Evolutionary conservation across 2,329 filamentous ascomycete species (phyloP).

Genomic region (Curvularia hawaiiensis): DNA sequence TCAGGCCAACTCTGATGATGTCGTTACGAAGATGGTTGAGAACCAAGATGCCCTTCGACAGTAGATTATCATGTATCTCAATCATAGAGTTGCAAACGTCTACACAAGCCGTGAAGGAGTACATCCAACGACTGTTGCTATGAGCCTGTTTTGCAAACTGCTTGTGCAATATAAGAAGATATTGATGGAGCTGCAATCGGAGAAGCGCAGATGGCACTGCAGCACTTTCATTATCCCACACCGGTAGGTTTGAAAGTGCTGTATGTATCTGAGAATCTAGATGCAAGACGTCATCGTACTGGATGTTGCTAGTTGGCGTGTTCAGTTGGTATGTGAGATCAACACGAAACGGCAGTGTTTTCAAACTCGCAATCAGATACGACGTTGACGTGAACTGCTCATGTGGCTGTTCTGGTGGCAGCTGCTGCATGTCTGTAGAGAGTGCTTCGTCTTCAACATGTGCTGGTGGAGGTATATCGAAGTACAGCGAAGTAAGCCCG

Average conservation of each 20-base stretch:
- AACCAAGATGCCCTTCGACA: conserved; percentile 24
- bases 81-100: conserved; percentile 37
- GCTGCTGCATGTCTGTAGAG: conserved; percentile 26
- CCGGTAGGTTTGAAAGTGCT: conserved; percentile 28
- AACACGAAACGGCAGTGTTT: conserved; percentile 39
- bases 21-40: conserved; percentile 41
- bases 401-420: conserved; percentile 30
- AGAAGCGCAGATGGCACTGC: conserved; percentile 31
- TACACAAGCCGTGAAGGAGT: conserved; percentile 40
- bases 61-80: conserved; percentile 29
- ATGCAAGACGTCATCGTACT: conserved; percentile 41
- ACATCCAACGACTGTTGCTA: conserved; percentile 34
- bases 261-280: conserved; percentile 40
- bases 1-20: conserved; percentile 34
- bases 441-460: conserved; percentile 60
- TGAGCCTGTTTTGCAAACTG: conserved; percentile 38
- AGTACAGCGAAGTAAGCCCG: conserved; percentile 50
- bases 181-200: conserved; percentile 42
- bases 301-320: conserved; percentile 33
- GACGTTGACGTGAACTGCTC: conserved; percentile 41
- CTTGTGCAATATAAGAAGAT: conserved; percentile 41
- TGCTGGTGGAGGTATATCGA: conserved; percentile 55
- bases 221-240: conserved; percentile 30
- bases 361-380: conserved; percentile 30
- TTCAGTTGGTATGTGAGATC: conserved; percentile 42